A percentile compares a stretch with the other conserved stretches of the same genome.
phyloP scores from a whole-genome alignment of 306 rosid species.

The Trifolium dubium region DNA sequence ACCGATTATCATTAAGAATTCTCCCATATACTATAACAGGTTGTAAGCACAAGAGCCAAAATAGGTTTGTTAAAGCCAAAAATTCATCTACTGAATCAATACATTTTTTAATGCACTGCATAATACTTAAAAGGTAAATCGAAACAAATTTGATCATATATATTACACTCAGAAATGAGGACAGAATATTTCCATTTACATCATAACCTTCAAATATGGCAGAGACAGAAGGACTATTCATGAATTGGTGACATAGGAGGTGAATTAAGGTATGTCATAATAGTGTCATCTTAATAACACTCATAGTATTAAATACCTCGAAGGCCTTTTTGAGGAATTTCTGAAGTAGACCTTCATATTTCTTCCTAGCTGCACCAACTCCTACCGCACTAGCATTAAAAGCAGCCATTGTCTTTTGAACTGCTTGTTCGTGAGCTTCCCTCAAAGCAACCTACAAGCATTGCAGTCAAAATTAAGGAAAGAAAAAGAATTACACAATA shows the following conservation, averaged over 20 bases:
- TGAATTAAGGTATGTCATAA: background rate
- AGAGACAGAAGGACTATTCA: background rate
- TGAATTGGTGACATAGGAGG: background rate
- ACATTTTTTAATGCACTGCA: background rate
- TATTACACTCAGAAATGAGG: background rate
- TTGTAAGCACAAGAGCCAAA: background rate
- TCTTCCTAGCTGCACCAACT: constrained; percentile 82
- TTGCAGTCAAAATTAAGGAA: constrained; percentile 39
- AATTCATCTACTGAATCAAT: background rate
- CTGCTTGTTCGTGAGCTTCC: constrained; percentile 92
- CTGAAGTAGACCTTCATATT: constrained; percentile 72
- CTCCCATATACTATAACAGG: background rate
- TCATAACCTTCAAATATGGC: background rate
- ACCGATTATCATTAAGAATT: background rate
- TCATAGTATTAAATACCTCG: constrained; percentile 61
- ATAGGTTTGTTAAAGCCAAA: constrained; percentile 14
- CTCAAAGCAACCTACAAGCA: constrained; percentile 72
- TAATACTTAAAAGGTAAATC: background rate
- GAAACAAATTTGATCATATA: background rate
- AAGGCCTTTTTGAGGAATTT: constrained; percentile 76
- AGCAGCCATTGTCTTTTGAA: constrained; percentile 72
- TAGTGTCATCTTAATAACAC: constrained; percentile 13
- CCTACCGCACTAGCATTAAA: constrained; percentile 87
- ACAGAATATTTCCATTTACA: background rate
- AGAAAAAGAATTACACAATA: constrained; percentile 17